phyloP scores from a whole-genome alignment of 768 basidiomycete genomes.

The Fomitopsis serialis region DNA sequence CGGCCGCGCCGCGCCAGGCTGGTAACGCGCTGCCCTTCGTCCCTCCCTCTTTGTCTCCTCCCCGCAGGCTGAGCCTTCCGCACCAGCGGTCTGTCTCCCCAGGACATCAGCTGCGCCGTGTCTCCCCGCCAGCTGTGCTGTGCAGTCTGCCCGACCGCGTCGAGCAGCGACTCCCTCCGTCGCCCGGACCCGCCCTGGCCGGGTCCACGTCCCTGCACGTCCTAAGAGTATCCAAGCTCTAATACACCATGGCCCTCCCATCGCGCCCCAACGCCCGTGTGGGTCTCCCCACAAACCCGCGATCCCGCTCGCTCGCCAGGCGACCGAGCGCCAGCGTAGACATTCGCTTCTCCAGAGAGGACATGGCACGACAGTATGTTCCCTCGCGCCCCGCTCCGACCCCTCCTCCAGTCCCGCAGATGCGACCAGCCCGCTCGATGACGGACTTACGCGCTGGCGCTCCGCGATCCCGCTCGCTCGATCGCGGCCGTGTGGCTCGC shows the following conservation, averaged over 20 bases:
- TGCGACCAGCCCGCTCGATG: conserved; percentile 18
- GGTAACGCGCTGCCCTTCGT: not conserved
- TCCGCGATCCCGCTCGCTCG: conserved; percentile 2
- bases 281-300: conserved; percentile 38
- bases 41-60: conserved; percentile 6
- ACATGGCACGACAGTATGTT: conserved; percentile 13
- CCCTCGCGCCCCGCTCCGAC: conserved; percentile 1
- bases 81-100: not conserved
- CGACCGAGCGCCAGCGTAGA: conserved; percentile 5
- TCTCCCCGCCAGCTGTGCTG: conserved; percentile 14
- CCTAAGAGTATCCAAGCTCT: not conserved
- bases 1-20: not conserved
- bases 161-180: not conserved
- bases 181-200: not conserved
- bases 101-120: conserved; percentile 5
- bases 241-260: conserved; percentile 15
- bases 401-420: conserved; percentile 5
- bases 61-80: conserved; percentile 12
- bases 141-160: conserved; percentile 1
- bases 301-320: conserved; percentile 24
- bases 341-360: conserved; percentile 5
- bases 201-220: not conserved
- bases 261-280: conserved; percentile 17
- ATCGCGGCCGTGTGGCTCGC: not conserved
- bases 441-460: not conserved